Base-by-base conservation (phyloP, 2,329 filamentous ascomycete genomes). In the Ascosphaera apis region DNA sequence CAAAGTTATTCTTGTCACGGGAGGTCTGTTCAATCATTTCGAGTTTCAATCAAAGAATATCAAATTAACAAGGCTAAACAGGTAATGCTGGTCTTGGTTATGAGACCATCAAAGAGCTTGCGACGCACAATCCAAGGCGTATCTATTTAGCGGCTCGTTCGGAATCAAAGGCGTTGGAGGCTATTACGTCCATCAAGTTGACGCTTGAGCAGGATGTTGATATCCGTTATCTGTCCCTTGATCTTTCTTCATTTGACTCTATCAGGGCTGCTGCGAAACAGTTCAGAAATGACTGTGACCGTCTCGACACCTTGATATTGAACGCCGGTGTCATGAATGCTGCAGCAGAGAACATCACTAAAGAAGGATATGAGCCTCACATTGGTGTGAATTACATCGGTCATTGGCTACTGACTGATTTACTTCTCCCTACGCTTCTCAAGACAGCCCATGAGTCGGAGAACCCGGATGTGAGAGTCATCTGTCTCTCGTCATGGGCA, bases 61-160 rank as follows among this genome's bases (percentile, higher is more conserved):
- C 19, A 9, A 35, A 23, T 27, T 33, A 7, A 13, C 13, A 4
- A 21, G 8, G 19, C n/a, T 31, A 33, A 39, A n/a, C 33, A 60
- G 59, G 61, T 18, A 64, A 62, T 41, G 44, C 49, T 17, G 61
- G 61, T 6, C 51, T 63, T 17, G 62, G 62, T 23, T 56, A 55
- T 46, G 56, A 63, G 42, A 59, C 61, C 5, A 48, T 66, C 31
- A 45, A 57, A 25, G 55, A 61, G 36, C 53, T 68, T 31, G 60
- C 60, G n/a, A 54, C 53, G 38, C 66, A 69, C 45, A 47, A 53
- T 5, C 65, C 67, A 1, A 51, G 53, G 1, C 60, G 66, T 38
- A 63, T 72, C 40, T 70, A 65, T 51, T 58, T 72, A 39, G 64
- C 58, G 11, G 65, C 64, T 2, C 61, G 66, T 33, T 62, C 53